phyloP scores from a whole-genome alignment of 2,329 filamentous ascomycete species.

The Cyphellophora attinorum region DNA sequence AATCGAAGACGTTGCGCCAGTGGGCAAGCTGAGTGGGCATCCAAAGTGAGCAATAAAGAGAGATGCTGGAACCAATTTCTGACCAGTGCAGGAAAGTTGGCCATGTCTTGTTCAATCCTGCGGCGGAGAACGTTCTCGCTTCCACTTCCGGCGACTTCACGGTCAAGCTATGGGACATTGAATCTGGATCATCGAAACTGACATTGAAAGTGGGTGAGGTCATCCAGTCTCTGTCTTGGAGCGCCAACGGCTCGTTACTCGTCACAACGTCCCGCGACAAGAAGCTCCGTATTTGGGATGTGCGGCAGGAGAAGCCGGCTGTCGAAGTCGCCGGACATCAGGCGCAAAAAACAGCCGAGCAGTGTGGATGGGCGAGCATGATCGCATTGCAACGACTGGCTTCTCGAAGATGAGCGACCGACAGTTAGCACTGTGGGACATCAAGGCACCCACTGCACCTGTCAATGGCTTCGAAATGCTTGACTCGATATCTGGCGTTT shows the following conservation, averaged over 20 bases:
- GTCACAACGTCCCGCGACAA: constrained; percentile 96
- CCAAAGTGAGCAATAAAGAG: constrained; percentile 63
- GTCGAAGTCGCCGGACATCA: constrained; percentile 78
- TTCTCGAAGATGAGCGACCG: constrained; percentile 98
- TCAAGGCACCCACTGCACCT: constrained; percentile 66
- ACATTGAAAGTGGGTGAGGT: constrained; percentile 82
- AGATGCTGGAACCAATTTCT: no score
- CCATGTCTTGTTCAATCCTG: constrained; percentile 94
- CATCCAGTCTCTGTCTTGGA: constrained; percentile 93
- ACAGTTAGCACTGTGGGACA: constrained; percentile 92
- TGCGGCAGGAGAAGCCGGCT: constrained; percentile 78
- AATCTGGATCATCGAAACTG: constrained; percentile 63
- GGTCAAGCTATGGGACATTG: constrained; percentile 92
- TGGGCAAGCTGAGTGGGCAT: constrained; percentile 76
- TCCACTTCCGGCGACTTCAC: constrained; percentile 92
- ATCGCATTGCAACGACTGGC: constrained; percentile 89
- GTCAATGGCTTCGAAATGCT: constrained; percentile 83
- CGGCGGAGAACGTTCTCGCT: constrained; percentile 89
- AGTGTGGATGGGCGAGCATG: constrained; percentile 95
- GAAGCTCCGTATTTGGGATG: constrained; percentile 96
- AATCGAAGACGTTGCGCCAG: constrained; percentile 67
- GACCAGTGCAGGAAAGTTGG: constrained; percentile 84
- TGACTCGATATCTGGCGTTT: constrained; percentile 93
- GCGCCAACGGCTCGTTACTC: constrained; percentile 73
- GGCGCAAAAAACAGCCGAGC: constrained; percentile 96